Base-by-base conservation (phyloP, 2,329 filamentous ascomycete species). In the Fusarium nodosum region DNA sequence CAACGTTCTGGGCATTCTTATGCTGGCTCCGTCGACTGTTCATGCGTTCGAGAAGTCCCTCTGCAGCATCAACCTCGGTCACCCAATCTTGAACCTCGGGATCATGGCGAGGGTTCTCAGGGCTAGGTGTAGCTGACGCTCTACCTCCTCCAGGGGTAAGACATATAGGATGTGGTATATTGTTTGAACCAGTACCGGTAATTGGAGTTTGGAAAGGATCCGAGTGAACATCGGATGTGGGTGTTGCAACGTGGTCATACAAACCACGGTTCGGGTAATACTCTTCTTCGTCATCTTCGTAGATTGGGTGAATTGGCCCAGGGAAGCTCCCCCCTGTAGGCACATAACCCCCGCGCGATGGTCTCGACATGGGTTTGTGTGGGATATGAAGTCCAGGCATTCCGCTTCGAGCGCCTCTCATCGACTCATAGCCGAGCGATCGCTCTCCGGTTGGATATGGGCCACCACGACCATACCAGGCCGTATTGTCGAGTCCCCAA, bases 51-150 rank as follows among this genome's bases (percentile, higher is more conserved):
- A 88, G 79, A 11, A 88, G 78, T 2, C 84, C 81, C 63, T 88
- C 86, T 2, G 85, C 83, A 4, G 83, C 85, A 63, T 88, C 86
- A 2, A 88, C 81, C 36, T 87, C 85, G 0, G 83, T 82, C 46
- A 87, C 85, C 87, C 87, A 89, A 64, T 85, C 84, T 58, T 85
- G 84, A 4, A 88, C 86, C 33, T 88, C 87, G 0, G 83, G 83
- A 68, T 88, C 84, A 39, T 76, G 72, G 33, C 77, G 72, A 6
- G 72, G 75, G 22, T 69, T 72, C n/a, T 85, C 82, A 2, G 82
- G 81, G 55, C 80, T 83, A 1, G 82, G 81, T 4, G 80, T 81
- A 36, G 74, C 72, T 2, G 79, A 78, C 4, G 69, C 75, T 33
- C 80, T 66, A 3, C 41, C 62, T 18, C 52, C 69, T 48, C 76